phyloP scores from a whole-genome alignment of 2,329 filamentous ascomycete genomes.

The Dactylellina leptospora region DNA sequence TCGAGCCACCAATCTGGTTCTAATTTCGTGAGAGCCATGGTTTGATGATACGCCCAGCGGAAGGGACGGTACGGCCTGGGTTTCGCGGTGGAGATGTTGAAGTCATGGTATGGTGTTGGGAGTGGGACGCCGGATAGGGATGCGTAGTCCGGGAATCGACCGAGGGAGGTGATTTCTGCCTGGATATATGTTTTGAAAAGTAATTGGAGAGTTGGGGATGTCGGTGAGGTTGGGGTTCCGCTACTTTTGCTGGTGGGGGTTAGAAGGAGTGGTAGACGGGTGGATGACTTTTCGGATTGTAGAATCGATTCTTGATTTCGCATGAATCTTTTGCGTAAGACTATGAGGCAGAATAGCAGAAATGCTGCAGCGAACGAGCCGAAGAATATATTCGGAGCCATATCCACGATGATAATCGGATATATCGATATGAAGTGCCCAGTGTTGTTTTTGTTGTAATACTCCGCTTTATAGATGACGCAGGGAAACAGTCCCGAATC shows the following conservation, averaged over 20 bases:
- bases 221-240: background rate
- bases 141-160: conserved; percentile 82
- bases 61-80: conserved; percentile 83
- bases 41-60: conserved; percentile 86
- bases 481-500: too few relatives aligned
- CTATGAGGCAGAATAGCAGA: background rate
- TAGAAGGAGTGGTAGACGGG: too few relatives aligned
- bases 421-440: background rate
- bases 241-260: background rate
- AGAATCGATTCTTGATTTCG: background rate
- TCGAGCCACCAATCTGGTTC: conserved; percentile 91
- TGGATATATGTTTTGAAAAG: conserved; percentile 14
- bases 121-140: conserved; percentile 76
- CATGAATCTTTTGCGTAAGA: background rate
- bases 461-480: background rate
- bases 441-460: conserved; percentile 44
- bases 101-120: conserved; percentile 71
- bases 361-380: background rate
- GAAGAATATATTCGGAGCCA: background rate
- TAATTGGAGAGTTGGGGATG: background rate
- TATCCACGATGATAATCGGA: background rate
- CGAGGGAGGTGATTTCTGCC: conserved; percentile 73
- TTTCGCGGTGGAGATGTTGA: conserved; percentile 73
- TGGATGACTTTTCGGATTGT: background rate
- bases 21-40: conserved; percentile 83